phyloP scores from a whole-genome alignment of 441 rosid species.

The Aquilaria agallochum region DNA sequence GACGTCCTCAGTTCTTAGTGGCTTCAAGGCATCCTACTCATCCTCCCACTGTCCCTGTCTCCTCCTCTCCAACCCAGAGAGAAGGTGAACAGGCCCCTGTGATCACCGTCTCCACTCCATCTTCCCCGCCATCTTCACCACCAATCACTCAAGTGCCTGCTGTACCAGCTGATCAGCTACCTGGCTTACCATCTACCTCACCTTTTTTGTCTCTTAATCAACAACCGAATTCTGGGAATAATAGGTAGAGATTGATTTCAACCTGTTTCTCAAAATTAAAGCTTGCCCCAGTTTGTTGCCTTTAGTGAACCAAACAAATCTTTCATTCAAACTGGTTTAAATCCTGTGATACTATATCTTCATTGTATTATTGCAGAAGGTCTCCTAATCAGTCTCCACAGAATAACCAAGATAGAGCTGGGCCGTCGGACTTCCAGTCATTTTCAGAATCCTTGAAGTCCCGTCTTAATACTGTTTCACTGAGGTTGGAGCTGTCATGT shows the following conservation, averaged over 20 bases:
- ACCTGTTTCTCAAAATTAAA: not conserved
- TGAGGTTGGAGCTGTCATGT: conserved; percentile 33
- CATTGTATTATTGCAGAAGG: conserved; percentile 26
- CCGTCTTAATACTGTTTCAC: conserved; percentile 66
- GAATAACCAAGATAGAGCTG: conserved; percentile 71
- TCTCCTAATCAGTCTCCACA: conserved; percentile 53
- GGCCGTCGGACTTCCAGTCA: conserved; percentile 78
- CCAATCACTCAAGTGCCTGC: conserved; percentile 24
- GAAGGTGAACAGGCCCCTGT: conserved; percentile 46
- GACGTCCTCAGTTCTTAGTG: conserved; percentile 73
- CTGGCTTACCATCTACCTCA: conserved; percentile 51
- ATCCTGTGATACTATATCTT: not conserved
- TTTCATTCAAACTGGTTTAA: no score
- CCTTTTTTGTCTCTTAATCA: conserved; percentile 27
- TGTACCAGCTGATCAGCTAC: conserved; percentile 32
- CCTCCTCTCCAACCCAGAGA: conserved; percentile 54
- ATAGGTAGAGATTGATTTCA: conserved; percentile 37
- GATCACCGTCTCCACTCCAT: conserved; percentile 30
- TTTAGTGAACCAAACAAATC: no score
- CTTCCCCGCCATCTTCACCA: conserved; percentile 39
- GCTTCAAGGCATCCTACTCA: conserved; percentile 56
- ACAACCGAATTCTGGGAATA: conserved; percentile 27
- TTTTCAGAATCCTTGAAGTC: conserved; percentile 84
- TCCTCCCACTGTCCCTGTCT: conserved; percentile 37
- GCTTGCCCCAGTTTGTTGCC: conserved; percentile 6